Percentiles rank a stretch among this genome's conserved stretches.
Evolutionary conservation across 768 basidiomycete genomes (phyloP).

Genomic region (Trametes sanguinea): DNA sequence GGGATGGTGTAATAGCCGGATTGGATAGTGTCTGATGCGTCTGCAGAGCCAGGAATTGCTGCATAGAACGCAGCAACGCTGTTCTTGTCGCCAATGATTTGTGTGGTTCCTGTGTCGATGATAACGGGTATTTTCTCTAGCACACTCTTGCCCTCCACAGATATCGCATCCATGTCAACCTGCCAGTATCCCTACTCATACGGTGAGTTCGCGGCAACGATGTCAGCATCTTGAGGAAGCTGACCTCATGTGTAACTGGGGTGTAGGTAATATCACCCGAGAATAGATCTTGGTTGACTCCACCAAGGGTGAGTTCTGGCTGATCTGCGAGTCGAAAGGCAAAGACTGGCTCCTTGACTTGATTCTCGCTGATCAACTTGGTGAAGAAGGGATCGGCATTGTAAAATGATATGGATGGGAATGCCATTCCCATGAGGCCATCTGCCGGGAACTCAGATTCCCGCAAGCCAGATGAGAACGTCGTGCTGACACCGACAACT

Average conservation of each 20-base stretch:
- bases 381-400: conserved; percentile 33
- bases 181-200: conserved; percentile 39
- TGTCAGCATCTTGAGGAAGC: not conserved
- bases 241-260: conserved; percentile 32
- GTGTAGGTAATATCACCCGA: conserved; percentile 39
- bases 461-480: conserved; percentile 28
- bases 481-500: conserved; percentile 25
- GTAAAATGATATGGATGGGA: conserved; percentile 30
- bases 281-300: conserved; percentile 39
- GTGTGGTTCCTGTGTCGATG: conserved; percentile 41
- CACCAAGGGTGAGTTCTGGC: conserved; percentile 43
- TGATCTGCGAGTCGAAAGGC: conserved; percentile 41
- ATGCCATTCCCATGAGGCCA: conserved; percentile 37
- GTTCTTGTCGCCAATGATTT: conserved; percentile 33
- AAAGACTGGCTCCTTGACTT: conserved; percentile 33
- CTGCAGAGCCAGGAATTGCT: conserved; percentile 34
- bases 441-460: conserved; percentile 23
- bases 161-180: conserved; percentile 35
- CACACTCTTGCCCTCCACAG: conserved; percentile 27
- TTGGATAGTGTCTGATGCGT: conserved; percentile 27
- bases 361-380: conserved; percentile 28
- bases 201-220: not conserved
- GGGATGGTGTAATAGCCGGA: conserved; percentile 43
- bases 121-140: conserved; percentile 29
- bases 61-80: conserved; percentile 34